Base-by-base conservation (phyloP, 306 rosid genomes). In the Quercus rubra region DNA sequence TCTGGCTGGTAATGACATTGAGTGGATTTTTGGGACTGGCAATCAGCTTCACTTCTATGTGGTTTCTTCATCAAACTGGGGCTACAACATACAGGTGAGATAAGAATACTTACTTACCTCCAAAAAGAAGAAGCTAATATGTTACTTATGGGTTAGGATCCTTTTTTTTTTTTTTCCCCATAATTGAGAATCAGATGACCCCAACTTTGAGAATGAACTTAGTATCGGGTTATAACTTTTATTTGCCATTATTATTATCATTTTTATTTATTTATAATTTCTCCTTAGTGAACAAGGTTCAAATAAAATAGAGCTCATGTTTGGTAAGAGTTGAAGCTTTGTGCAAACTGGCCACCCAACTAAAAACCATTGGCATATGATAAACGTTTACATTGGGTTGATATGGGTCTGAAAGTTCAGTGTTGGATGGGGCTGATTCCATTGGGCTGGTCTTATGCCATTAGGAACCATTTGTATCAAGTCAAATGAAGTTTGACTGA, bases 41-140 rank as follows among this genome's bases (percentile, higher is more conserved):
- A 38, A 96, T 96, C 83, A 93, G 98, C 88, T 96, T 96, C 89
- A 89, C 99, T n/a, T 96, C 99, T 25, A 91, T 96, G 99, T 93
- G 99, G 99, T 96, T 96, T 90, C 98, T 93, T 88, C 98, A 90
- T 86, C 97, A 96, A 84, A 96, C 99, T 9, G 91, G 99, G 72
- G 99, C 99, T 66, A 93, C 99, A 59, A 96, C 99, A 21, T 96
- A 96, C 90, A 93, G 98, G 99, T 96, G 66, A 76, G 76, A 73
- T 79, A 62, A 58, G 25, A 73, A 79, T 63, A 77, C n/a, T 30
- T 62, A 30, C 20, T 19, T 1, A 5, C 46, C 64, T 28, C 0
- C 5, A 30, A 52, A 54, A 67, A 18, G 35, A 18, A 73, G 25
- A 30, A 56, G 41, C 41, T 28, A 63, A 64, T 66, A 66, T 66